phyloP scores from a whole-genome alignment of 2,329 filamentous ascomycete genomes.

The Ophiostoma australiae region DNA sequence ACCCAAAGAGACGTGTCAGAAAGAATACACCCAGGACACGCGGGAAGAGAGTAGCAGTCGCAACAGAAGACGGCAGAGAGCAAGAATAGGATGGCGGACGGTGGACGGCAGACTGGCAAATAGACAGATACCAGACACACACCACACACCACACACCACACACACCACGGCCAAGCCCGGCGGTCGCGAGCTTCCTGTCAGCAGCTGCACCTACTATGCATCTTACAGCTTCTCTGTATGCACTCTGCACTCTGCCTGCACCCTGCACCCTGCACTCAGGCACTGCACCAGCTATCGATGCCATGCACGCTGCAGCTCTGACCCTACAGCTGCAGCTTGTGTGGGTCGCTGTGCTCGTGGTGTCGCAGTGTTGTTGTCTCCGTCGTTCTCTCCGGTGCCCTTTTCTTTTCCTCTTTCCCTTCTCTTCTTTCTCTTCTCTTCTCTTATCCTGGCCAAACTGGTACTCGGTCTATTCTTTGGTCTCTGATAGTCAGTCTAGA shows the following conservation, averaged over 20 bases:
- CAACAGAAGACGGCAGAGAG: not conserved
- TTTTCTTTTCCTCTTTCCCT: not conserved
- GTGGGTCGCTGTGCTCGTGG: not conserved
- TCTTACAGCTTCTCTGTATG: too few species aligned
- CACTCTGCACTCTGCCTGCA: not conserved
- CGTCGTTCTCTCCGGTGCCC: not conserved
- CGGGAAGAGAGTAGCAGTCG: slow-evolving; percentile 4
- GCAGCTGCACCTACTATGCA: not conserved
- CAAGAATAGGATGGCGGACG: not conserved
- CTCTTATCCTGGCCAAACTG: not conserved
- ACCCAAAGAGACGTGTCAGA: not conserved
- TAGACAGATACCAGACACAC: not conserved
- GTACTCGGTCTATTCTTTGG: too few species aligned
- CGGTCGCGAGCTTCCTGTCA: not conserved
- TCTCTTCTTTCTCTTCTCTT: not conserved
- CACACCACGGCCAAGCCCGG: not conserved
- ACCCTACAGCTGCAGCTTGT: slow-evolving; percentile 5
- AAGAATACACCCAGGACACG: not conserved
- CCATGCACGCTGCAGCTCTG: not conserved
- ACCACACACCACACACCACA: not conserved
- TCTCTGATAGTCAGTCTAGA: too few species aligned
- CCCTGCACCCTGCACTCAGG: not conserved
- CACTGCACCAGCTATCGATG: too few species aligned
- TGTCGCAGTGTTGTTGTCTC: not conserved
- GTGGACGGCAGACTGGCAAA: not conserved